Evolutionary conservation across 257 asterid species (phyloP), one percentile per base, ranked within the genome.

Genomic region (Gardenia jasminoides): DNA sequence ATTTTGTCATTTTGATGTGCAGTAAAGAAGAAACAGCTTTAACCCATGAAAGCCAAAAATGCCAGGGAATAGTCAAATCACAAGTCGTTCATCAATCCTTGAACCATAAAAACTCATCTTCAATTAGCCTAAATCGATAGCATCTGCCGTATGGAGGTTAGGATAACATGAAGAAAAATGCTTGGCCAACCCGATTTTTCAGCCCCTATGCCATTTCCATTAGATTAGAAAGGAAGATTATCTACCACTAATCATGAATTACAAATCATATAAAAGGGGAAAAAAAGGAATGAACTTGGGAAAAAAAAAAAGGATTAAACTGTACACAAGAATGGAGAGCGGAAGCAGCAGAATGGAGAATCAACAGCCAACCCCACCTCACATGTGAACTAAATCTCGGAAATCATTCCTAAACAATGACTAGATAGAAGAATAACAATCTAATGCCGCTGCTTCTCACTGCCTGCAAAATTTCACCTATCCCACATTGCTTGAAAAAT

Each of bases 401-500:
- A 62, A 83, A 75, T 64, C 82, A 62, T 54, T 74, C 84, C 76
- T 59, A 78, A 84, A 80, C 76, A 80, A 79, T 68, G 47, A 39
- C 73, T 46, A 82, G 31, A 50, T 36, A 36, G 59, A 64, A 30
- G 67, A 47, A 41, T 7, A 47, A 39, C 41, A 62, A 47, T 28
- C 82, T 66, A 70, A 78, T 69, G 36, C 82, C 30, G 80, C 85
- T 79, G 79, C 76, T 67, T 78, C 84, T 82, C 68, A 67, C 71
- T 81, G 81, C 87, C 92, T 85, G 87, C 90, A 94, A 88, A 91
- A 82, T 67, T 83, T 86, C 91, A 96, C 84, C 96, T 83, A 86
- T 96, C 99, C 98, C 99, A 91, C 86, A 39, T 85, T 65, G 97
- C 96, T 75, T 93, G 97, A 86, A 87, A 93, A 68, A 91, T 81